Conservation (phyloP, 768 basidiomycete genomes). For the Termitomyces sp. region DNA sequence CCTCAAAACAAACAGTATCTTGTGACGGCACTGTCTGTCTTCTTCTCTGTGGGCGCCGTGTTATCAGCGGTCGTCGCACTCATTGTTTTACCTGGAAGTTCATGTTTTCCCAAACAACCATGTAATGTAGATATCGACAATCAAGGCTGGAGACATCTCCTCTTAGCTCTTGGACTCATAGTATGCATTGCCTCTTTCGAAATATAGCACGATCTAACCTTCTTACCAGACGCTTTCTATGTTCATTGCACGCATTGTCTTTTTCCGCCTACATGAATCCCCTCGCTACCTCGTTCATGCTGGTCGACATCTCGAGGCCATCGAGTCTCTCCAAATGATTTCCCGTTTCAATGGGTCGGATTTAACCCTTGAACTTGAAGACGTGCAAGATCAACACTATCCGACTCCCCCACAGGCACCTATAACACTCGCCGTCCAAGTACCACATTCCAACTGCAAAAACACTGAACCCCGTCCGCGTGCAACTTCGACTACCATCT, state of each 20-base stretch:
- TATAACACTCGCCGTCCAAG: constrained; percentile 1
- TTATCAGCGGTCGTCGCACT: constrained; percentile 78
- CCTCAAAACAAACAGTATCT: constrained; percentile 90
- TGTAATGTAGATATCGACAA: constrained; percentile 73
- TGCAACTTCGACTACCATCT: constrained; percentile 26
- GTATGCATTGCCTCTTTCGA: constrained; percentile 43
- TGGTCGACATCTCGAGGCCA: constrained; percentile 78
- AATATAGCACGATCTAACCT: neutral
- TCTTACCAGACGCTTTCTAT: constrained; percentile 70
- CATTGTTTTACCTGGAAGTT: constrained; percentile 69
- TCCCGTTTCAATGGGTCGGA: constrained; percentile 81
- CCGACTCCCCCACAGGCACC: constrained; percentile 6
- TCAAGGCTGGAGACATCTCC: constrained; percentile 85
- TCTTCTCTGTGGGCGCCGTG: constrained; percentile 93
- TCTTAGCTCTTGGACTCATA: constrained; percentile 71
- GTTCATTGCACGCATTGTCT: constrained; percentile 81
- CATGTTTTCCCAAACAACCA: constrained; percentile 46
- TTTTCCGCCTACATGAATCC: constrained; percentile 93
- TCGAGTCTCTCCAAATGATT: constrained; percentile 79
- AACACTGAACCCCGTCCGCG: constrained; percentile 12
- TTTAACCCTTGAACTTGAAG: constrained; percentile 60
- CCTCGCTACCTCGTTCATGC: constrained; percentile 91
- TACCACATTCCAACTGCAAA: constrained; percentile 2
- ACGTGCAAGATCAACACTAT: constrained; percentile 52
- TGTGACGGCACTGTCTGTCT: constrained; percentile 88